Evolutionary conservation across 2,329 filamentous ascomycete genomes (phyloP).

Genomic region (Gnomoniopsis smithogilvyi): DNA sequence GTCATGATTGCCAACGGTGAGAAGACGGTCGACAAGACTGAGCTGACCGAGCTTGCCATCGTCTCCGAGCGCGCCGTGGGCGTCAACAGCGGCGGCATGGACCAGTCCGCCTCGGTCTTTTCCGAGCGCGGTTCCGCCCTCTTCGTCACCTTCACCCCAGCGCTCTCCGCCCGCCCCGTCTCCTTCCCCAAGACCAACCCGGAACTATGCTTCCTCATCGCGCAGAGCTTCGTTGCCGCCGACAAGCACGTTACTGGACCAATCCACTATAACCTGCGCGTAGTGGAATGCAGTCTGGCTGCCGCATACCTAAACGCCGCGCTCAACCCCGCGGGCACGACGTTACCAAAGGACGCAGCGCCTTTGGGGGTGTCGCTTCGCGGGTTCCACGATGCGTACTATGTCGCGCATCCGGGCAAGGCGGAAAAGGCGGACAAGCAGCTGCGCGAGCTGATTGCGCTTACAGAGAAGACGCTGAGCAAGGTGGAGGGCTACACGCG

Average conservation of each 20-base stretch:
- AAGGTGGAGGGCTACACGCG: slow-evolving; percentile 84
- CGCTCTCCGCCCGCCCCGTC: slow-evolving; percentile 72
- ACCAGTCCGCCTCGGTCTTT: slow-evolving; percentile 94
- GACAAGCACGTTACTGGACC: slow-evolving; percentile 95
- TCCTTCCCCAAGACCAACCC: slow-evolving; percentile 77
- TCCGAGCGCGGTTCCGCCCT: slow-evolving; percentile 81
- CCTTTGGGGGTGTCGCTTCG: slow-evolving; percentile 80
- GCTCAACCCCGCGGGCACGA: slow-evolving; percentile 52
- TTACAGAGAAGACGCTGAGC: slow-evolving; percentile 68
- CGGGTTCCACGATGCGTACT: slow-evolving; percentile 83
- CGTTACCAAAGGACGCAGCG: slow-evolving; percentile 72
- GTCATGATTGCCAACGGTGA: slow-evolving; percentile 84
- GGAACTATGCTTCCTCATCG: slow-evolving; percentile 87
- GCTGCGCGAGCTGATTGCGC: slow-evolving; percentile 67
- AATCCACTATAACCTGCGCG: slow-evolving; percentile 92
- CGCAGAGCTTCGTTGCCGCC: slow-evolving; percentile 88
- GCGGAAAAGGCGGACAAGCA: slow-evolving; percentile 52
- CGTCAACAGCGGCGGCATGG: slow-evolving; percentile 97
- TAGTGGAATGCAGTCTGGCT: slow-evolving; percentile 91
- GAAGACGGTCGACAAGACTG: slow-evolving; percentile 78
- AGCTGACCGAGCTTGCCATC: slow-evolving; percentile 88
- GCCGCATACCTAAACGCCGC: slow-evolving; percentile 64
- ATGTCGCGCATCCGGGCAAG: slow-evolving; percentile 49
- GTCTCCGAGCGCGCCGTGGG: slow-evolving; percentile 92
- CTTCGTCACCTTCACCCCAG: slow-evolving; percentile 85